Evolutionary conservation across 1,284 basidiomycete genomes (phyloP).

Genomic region (Leccinum pachyderme): DNA sequence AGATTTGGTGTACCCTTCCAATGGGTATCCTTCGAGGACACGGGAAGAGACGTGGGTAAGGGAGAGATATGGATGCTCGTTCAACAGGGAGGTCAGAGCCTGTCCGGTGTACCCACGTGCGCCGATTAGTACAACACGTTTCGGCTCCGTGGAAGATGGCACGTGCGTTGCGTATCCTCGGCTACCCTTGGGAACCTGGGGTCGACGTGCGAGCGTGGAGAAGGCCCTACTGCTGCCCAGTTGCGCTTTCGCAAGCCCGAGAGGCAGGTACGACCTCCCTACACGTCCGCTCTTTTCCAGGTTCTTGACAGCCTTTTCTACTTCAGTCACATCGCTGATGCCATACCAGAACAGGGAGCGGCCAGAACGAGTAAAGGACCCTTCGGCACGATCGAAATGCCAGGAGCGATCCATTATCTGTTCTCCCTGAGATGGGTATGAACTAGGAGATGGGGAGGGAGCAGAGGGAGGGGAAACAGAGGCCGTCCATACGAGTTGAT

Average conservation of each 20-base stretch:
- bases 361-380: constrained; percentile 94
- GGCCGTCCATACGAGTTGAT: constrained; percentile 94
- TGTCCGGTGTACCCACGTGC: constrained; percentile 96
- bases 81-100: constrained; percentile 83
- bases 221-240: constrained; percentile 50
- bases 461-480: constrained; percentile 46
- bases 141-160: constrained; percentile 56
- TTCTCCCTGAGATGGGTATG: constrained; percentile 57
- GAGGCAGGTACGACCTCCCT: constrained; percentile 85
- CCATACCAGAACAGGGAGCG: constrained; percentile 98
- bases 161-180: constrained; percentile 65
- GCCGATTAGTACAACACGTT: constrained; percentile 93
- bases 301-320: constrained; percentile 80
- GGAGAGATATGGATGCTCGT: constrained; percentile 82
- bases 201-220: constrained; percentile 67
- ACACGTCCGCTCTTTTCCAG: constrained; percentile 89
- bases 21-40: constrained; percentile 82
- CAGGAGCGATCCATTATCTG: constrained; percentile 84
- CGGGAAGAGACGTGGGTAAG: constrained; percentile 96
- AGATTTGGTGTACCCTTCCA: constrained; percentile 84
- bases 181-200: constrained; percentile 43
- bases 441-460: constrained; percentile 8
- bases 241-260: constrained; percentile 69
- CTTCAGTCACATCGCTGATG: constrained; percentile 87
- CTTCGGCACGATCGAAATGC: constrained; percentile 99